Conservation (phyloP, 108 stramenopile genomes). For the Schizochytrium sp. region DNA sequence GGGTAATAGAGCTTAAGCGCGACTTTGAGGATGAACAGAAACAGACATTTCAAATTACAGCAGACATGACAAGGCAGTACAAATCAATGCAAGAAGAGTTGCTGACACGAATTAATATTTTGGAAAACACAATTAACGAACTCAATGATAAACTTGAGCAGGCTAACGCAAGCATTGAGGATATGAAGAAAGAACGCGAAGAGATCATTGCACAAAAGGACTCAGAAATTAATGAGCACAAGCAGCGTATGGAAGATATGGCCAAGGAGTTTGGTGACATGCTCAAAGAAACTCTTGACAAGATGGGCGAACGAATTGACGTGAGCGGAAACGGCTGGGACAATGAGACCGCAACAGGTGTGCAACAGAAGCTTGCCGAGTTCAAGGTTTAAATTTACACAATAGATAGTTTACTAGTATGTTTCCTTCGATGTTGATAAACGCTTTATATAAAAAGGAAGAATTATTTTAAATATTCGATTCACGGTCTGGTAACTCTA, state of each 20-base stretch:
- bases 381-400: constrained; percentile 28
- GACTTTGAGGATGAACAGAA: constrained; percentile 79
- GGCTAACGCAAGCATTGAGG: constrained; percentile 69
- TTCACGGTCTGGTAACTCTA: no score
- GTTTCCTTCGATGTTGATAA: no score
- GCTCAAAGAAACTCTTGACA: constrained; percentile 80
- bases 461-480: no score
- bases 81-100: constrained; percentile 87
- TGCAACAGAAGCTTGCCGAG: constrained; percentile 36
- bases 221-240: constrained; percentile 75
- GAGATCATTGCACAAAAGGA: constrained; percentile 78
- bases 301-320: constrained; percentile 80
- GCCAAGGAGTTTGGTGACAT: constrained; percentile 83
- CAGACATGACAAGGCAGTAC: constrained; percentile 87
- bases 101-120: constrained; percentile 81
- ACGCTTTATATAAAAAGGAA: no score
- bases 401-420: no score
- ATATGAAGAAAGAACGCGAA: constrained; percentile 70
- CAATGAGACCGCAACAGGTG: not conserved
- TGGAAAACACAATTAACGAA: constrained; percentile 79
- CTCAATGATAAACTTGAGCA: constrained; percentile 81
- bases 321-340: constrained; percentile 66
- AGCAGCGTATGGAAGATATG: constrained; percentile 82
- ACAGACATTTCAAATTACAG: constrained; percentile 77
- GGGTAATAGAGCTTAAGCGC: constrained; percentile 74